A percentile compares a stretch with the other conserved stretches of the same genome.
Conservation (phyloP, 306 rosid genomes). For the Fragaria nilgerrensis region DNA sequence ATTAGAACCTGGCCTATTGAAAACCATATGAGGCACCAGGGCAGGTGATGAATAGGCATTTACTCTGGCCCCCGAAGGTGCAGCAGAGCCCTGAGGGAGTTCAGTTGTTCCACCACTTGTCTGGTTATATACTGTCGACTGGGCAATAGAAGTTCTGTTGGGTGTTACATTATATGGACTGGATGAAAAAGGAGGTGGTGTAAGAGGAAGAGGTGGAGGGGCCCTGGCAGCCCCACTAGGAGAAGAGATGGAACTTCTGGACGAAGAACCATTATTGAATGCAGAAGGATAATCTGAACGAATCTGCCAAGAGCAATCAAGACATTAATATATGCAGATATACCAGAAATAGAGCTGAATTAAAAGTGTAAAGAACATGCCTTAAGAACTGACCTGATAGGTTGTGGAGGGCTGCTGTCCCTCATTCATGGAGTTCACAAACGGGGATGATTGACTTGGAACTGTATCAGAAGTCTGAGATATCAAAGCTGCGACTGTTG, state of each 20-base stretch:
- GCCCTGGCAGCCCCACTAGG: slow-evolving; percentile 73
- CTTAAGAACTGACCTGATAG: slow-evolving; percentile 49
- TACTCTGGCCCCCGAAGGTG: slow-evolving; percentile 56
- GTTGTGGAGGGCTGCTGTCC: slow-evolving; percentile 50
- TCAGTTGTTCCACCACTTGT: slow-evolving; percentile 49
- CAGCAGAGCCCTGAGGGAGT: slow-evolving; percentile 47
- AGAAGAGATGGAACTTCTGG: slow-evolving; percentile 60
- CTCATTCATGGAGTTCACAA: slow-evolving; percentile 54
- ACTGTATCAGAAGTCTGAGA: slow-evolving; percentile 58
- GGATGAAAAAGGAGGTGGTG: slow-evolving; percentile 86
- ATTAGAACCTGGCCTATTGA: slow-evolving; percentile 59
- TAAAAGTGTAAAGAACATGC: slow-evolving; percentile 11
- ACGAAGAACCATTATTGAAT: slow-evolving; percentile 48
- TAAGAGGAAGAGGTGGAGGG: slow-evolving; percentile 97
- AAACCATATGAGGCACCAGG: slow-evolving; percentile 48
- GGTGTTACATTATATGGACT: slow-evolving; percentile 60
- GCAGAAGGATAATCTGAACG: slow-evolving; percentile 65
- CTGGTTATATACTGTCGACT: slow-evolving; percentile 56
- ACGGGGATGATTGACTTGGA: slow-evolving; percentile 62
- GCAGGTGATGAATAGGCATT: slow-evolving; percentile 55
- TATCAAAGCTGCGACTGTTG: slow-evolving; percentile 53
- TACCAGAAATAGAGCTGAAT: slow-evolving; percentile 16
- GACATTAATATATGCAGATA: slow-evolving; percentile 14
- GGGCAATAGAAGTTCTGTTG: slow-evolving; percentile 54
- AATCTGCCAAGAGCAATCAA: slow-evolving; percentile 47